Evolutionary conservation across 2,329 filamentous ascomycete species (phyloP), one percentile per base, ranked within the genome.

Genomic region (Venturiaceae sp.): DNA sequence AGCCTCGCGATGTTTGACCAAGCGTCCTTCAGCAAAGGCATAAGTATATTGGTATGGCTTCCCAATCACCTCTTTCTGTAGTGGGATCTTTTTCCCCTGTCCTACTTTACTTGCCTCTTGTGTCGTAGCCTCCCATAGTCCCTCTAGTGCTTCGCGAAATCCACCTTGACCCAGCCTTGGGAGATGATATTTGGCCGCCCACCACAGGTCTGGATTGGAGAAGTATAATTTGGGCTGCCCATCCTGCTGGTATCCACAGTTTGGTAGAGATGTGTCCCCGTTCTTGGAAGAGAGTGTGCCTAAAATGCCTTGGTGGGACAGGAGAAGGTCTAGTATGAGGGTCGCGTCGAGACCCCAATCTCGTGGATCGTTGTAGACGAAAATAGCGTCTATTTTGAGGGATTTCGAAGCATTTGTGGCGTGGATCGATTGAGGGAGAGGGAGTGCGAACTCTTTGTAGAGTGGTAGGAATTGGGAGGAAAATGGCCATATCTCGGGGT

Each of bases 301-400:
- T 3, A 96, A 69, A 59, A 89, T 83, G 19, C 94, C 94, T n/a
- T 80, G 66, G 19, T 83, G 78, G 0, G 92, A 96, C 41, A 95
- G 79, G 6, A 97, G 76, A 11, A 96, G 75, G 71, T 99, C 94
- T 57, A 87, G 72, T 59, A 97, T 87, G 65, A 97, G 76, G 68
- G 95, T 88, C 2, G 84, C 84, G 71, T 97, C 92, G 9, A 96
- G 80, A 0, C 88, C 91, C 94, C 94, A 99, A 75, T 99, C 94
- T 58, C 94, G 83, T 3, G 94, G 92, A 72, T 97, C 94, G 70
- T 96, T 95, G 80, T 92, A 96, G 6, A 96, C 87, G 66, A 97
- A 87, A 30, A 97, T 83, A 30, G 92, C 91, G 67, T 95, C 90
- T 64, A 99, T 87, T 65, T 90, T 91, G 53, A 92, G 79, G 19